Percentiles rank a stretch among this genome's conserved stretches.
These are phyloP conservation scores for Wickerhamomyces bisporus DNA, from an alignment of 805 yeast species.

Conservation along the genomic window DNA sequence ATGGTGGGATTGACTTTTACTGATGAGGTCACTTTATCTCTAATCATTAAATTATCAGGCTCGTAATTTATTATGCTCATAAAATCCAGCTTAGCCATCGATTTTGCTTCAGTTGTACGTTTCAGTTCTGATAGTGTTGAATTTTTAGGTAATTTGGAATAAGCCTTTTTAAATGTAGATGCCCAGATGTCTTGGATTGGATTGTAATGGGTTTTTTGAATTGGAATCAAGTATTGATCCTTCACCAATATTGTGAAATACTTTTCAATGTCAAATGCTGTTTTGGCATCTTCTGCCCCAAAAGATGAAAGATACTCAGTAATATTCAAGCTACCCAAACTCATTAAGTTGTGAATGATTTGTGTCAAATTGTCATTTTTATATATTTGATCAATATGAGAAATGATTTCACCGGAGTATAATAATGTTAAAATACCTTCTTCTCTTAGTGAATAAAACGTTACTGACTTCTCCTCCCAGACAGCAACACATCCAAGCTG, in stretches of 20 bases:
- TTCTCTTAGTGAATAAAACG: conserved; percentile 57
- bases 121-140: conserved; percentile 47
- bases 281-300: conserved; percentile 23
- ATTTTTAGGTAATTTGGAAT: conserved; percentile 31
- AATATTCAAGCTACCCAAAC: conserved; percentile 60
- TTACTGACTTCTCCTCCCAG: conserved; percentile 42
- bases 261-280: conserved; percentile 26
- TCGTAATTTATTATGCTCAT: conserved; percentile 29
- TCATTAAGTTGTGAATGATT: conserved; percentile 63
- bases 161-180: conserved; percentile 36
- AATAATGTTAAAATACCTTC: conserved; percentile 58
- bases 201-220: conserved; percentile 31
- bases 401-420: conserved; percentile 73
- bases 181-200: conserved; percentile 36
- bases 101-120: conserved; percentile 57
- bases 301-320: conserved; percentile 39
- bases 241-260: conserved; percentile 41
- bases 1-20: conserved; percentile 44
- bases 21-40: conserved; percentile 30
- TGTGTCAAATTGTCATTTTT: conserved; percentile 42
- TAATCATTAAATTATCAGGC: conserved; percentile 25
- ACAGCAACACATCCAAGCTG: conserved; percentile 73
- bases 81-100: conserved; percentile 34
- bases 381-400: conserved; percentile 41
- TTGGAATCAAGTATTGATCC: conserved; percentile 47